Conservation (phyloP, 208 protist genomes). For the Acanthamoeba triangularis region DNA sequence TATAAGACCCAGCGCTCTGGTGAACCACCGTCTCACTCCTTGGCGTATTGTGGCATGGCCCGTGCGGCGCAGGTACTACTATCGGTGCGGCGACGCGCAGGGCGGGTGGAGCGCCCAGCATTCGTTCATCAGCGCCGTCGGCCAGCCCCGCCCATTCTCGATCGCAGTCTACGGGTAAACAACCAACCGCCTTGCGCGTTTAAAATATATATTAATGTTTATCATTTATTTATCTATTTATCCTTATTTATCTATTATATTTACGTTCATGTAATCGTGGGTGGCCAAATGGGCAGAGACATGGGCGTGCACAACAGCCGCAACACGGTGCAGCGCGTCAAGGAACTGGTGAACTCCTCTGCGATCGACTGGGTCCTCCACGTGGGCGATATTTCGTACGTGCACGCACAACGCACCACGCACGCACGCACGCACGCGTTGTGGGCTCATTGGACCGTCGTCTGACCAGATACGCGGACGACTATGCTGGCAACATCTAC, state of each 20-base stretch:
- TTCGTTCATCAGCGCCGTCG: slow-evolving; percentile 4
- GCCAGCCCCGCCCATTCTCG: background rate
- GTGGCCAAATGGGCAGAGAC: background rate
- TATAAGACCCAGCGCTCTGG: background rate
- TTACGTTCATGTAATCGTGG: background rate
- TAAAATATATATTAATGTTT: too few relatives aligned
- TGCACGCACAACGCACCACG: background rate
- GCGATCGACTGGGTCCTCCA: slow-evolving; percentile 67
- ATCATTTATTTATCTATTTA: too few relatives aligned
- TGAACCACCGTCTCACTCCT: too few relatives aligned
- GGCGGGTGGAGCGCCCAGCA: slow-evolving; percentile 18
- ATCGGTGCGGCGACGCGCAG: slow-evolving; percentile 29
- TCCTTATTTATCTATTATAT: too few relatives aligned
- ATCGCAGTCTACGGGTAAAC: slow-evolving; percentile 27
- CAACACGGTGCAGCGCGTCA: slow-evolving; percentile 15
- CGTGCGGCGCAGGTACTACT: background rate
- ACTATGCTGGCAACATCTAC: slow-evolving; percentile 49
- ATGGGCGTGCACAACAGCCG: slow-evolving; percentile 36
- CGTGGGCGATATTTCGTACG: slow-evolving; percentile 68
- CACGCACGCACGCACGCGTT: too few relatives aligned
- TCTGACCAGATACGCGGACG: slow-evolving; percentile 76
- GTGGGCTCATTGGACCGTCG: too few relatives aligned
- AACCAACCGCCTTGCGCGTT: too few relatives aligned
- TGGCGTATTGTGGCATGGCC: too few relatives aligned
- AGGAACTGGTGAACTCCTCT: background rate